Base-by-base conservation (phyloP, 495 filamentous ascomycete species). In the Recurvomyces mirabilis region DNA sequence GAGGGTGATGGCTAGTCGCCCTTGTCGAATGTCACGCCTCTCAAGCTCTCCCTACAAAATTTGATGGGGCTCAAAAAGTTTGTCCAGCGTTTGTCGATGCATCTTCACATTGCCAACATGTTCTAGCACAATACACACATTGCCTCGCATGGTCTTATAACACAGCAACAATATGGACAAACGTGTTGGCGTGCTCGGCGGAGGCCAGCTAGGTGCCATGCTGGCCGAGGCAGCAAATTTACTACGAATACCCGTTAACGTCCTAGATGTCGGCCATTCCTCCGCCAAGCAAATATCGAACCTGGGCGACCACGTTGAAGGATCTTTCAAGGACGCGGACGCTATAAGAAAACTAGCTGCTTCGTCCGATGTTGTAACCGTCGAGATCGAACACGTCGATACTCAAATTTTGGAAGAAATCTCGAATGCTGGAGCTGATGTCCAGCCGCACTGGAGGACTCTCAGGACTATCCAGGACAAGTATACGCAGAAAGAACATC, bases 351-450 rank as follows among this genome's bases (percentile, higher is more conserved):
- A 84, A 57, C 71, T 98, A 7, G 87, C 93, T 5, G 67, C 73
- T 28, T 60, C 71, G 5, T 91, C 82, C 52, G 86, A 94, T 59
- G 74, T 94, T 12, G 63, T 98, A 23, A 95, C 93, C 6, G 82
- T 91, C 32, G 91, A 98, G 61, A 96, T 96, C 51, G 91, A 98
- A 65, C 91, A 98, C 68, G 87, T 98, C 43, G 79, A 98, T 54
- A 94, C 89, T 32, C 67, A 86, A 37, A 82, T 87, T n/a, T 71
- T 96, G 23, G 84, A 94, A 60, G 81, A 93, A 46, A 73, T 94
- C 32, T 75, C 78, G 12, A 71, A 41, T 66, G 64, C 64, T 25
- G n/a, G n/a, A n/a, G 52, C 76, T 1, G 62, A 72, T 15, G 72
- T 93, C n/a, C 82, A 94, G 57, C 91, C 91, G 15, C 83, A 77